Conservation (phyloP, 176 grass and related monocot genomes). For the Dactylis glomerata region DNA sequence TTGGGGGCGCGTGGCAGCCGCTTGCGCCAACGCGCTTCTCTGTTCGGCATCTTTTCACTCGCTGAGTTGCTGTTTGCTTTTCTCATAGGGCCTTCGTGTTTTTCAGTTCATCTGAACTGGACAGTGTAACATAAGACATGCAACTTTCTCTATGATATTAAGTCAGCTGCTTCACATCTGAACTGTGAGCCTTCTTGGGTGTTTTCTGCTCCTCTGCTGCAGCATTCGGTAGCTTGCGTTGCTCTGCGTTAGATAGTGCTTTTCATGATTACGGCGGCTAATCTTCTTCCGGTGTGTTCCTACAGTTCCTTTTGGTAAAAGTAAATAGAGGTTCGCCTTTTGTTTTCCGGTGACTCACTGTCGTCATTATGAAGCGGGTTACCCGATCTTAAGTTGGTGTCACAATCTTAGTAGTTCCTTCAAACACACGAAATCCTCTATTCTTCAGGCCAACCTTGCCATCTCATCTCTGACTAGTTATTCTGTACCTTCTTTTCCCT, state of each 20-base stretch:
- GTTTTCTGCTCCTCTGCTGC: conserved; percentile 1
- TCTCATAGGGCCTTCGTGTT: not conserved
- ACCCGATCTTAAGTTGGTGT: conserved; percentile 27
- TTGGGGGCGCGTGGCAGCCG: conserved; percentile 13
- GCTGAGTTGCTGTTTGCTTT: not conserved
- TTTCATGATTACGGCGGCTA: not conserved
- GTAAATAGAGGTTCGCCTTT: not conserved
- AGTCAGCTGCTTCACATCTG: not conserved
- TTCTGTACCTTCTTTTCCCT: not conserved
- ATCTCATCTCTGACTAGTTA: conserved; percentile 8
- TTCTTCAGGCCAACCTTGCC: conserved; percentile 25
- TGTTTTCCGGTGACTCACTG: conserved; percentile 24
- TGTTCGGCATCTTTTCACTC: not conserved
- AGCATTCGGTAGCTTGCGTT: not conserved
- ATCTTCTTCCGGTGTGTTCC: not conserved
- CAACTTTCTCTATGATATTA: not conserved
- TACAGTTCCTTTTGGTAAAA: conserved; percentile 2
- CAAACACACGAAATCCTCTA: conserved; percentile 29
- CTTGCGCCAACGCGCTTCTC: conserved; percentile 14
- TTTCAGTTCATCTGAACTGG: conserved; percentile 6
- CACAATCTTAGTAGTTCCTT: conserved; percentile 37
- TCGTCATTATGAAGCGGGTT: conserved; percentile 4
- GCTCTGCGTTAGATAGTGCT: not conserved
- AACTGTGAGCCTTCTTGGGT: not conserved
- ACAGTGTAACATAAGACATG: not conserved